These are phyloP conservation scores for Skeletonema potamos DNA, from an alignment of 108 stramenopile species.

Conservation along the genomic window DNA sequence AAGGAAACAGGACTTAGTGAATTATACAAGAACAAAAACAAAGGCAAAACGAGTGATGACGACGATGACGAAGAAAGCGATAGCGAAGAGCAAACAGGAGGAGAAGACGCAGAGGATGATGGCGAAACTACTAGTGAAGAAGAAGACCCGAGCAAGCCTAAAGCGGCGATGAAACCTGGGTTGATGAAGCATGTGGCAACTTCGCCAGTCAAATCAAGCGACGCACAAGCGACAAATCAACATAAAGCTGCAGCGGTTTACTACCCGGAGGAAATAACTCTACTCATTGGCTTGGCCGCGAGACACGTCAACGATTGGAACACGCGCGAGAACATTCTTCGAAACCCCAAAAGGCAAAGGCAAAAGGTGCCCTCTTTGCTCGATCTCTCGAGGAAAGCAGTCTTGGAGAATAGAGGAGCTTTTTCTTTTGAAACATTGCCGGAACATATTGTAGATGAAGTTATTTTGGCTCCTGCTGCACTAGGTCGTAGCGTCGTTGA, in stretches of 20 bases:
- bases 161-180: background rate
- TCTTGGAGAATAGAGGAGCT: background rate
- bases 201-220: background rate
- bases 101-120: background rate
- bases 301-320: constrained; percentile 12
- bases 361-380: background rate
- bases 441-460: constrained; percentile 15
- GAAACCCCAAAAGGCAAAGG: background rate
- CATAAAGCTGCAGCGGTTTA: background rate
- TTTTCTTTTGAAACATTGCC: constrained; percentile 2
- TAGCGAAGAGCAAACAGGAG: background rate
- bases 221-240: background rate
- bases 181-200: background rate
- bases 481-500: constrained; percentile 6
- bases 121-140: background rate
- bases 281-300: constrained; percentile 3
- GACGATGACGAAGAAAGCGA: constrained; percentile 43
- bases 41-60: background rate
- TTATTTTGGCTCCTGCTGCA: constrained; percentile 6
- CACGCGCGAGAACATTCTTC: background rate
- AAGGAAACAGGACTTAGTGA: constrained; percentile 18
- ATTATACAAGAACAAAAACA: background rate
- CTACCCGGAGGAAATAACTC: background rate
- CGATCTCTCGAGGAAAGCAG: background rate
- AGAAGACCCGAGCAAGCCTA: background rate